A percentile compares a stretch with the other conserved stretches of the same genome.
Conservation (phyloP, 306 rosid species). For the Ceratonia siliqua region DNA sequence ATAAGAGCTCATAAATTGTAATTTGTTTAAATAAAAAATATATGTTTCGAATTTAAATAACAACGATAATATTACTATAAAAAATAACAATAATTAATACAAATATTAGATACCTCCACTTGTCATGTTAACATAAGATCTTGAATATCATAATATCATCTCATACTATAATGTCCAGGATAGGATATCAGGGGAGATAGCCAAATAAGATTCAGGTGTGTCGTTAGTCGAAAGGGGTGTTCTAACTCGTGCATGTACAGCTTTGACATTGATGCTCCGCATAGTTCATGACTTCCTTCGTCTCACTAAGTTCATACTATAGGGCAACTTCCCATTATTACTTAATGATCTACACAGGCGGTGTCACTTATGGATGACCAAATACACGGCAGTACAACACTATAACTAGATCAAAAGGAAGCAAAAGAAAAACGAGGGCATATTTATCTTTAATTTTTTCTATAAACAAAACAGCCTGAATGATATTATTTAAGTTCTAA, state of each 20-base stretch:
- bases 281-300: slow-evolving; percentile 17
- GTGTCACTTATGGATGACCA: neutral
- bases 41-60: too few species aligned
- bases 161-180: too few species aligned
- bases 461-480: neutral
- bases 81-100: too few species aligned
- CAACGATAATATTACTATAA: too few species aligned
- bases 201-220: neutral
- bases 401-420: neutral
- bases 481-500: neutral
- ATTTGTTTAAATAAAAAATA: too few species aligned
- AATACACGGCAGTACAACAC: neutral
- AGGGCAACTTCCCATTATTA: neutral
- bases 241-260: neutral
- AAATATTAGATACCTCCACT: too few species aligned
- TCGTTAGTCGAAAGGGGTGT: neutral
- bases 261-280: neutral
- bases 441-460: neutral
- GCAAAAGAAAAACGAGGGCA: neutral
- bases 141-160: too few species aligned
- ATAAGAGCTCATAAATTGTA: too few species aligned
- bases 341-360: neutral
- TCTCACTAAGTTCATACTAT: slow-evolving; percentile 8
- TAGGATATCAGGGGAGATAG: too few species aligned
- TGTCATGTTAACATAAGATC: too few species aligned